Base-by-base conservation (phyloP, 2,329 filamentous ascomycete species). In the Xylaria sp. region DNA sequence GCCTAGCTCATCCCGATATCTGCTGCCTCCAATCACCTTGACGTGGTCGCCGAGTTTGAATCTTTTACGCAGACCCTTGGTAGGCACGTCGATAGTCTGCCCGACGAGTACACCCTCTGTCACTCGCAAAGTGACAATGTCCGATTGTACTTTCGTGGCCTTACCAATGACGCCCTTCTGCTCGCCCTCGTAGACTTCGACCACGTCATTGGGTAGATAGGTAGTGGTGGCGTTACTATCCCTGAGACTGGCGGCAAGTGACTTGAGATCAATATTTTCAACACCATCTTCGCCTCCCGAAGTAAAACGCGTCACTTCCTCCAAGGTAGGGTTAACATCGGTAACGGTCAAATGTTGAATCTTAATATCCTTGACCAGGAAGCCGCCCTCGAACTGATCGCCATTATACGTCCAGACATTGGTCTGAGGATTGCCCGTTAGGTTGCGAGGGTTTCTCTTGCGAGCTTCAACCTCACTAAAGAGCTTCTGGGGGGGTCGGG, bases 11-110 rank as follows among this genome's bases (percentile, higher is more conserved):
- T 97, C 96, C 63, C 93, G 90, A 79, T 94, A 98, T 74, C 93
- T 92, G 82, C 94, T 97, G 45, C 94, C 95, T 63, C 96, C 95
- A 78, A 97, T 97, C 73, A 99, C 96, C 83, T 98, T 98, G 83
- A 99, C 96, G 77, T 99, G 96, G 76, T 99, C 96, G 84, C 96
- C 96, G 70, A 94, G 87, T 72, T 88, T 90, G 86, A 99, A 99
- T 34, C 93, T 89, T 81, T 99, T 99, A 66, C 96, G 92, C 30
- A 99, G 85, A 52, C 93, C 93, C 81, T 96, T 97, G 70, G 94
- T 91, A 1, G 96, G 96, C 12, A 97, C 94, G 78, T 98, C 95
- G 53, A 99, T 96, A 5, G 87, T 90, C 78, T 97, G 92, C 10
- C 94, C 95, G 60, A 83, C 85, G 32, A 98, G 84, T 46, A 92